These are phyloP conservation scores for Podaxis sp. DNA, from an alignment of 768 basidiomycete species.

Conservation along the genomic window DNA sequence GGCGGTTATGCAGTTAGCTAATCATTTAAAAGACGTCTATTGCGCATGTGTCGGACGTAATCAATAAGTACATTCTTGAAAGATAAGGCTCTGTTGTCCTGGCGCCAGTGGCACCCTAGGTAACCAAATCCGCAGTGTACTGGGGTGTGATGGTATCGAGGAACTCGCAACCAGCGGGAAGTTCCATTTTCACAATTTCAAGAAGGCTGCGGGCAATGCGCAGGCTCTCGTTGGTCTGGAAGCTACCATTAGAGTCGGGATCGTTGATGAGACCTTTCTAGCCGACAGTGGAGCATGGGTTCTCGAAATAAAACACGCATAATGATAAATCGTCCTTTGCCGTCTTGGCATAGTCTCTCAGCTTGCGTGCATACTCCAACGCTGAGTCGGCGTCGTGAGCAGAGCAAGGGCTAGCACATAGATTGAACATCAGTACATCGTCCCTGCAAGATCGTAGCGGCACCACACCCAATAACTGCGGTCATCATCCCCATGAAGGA, in stretches of 20 bases:
- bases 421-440: not conserved
- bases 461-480: constrained; percentile 84
- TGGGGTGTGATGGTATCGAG: constrained; percentile 65
- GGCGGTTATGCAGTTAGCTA: not conserved
- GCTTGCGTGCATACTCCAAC: constrained; percentile 78
- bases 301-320: constrained; percentile 99
- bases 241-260: constrained; percentile 88
- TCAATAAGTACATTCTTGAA: not conserved
- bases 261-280: constrained; percentile 99
- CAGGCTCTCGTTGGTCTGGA: constrained; percentile 96
- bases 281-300: constrained; percentile 92
- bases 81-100: constrained; percentile 85
- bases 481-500: constrained; percentile 87
- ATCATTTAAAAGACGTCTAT: not conserved
- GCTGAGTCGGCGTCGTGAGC: constrained; percentile 89
- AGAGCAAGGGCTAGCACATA: constrained; percentile 74
- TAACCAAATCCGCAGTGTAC: constrained; percentile 85
- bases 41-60: not conserved
- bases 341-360: constrained; percentile 76
- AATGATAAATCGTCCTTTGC: constrained; percentile 85
- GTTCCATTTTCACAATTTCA: constrained; percentile 84
- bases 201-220: constrained; percentile 84
- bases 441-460: not conserved
- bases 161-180: constrained; percentile 97
- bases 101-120: constrained; percentile 97